Evolutionary conservation across 2,329 filamentous ascomycete species (phyloP), one percentile per base, ranked within the genome.

Genomic region (Diaporthe aspalathi): DNA sequence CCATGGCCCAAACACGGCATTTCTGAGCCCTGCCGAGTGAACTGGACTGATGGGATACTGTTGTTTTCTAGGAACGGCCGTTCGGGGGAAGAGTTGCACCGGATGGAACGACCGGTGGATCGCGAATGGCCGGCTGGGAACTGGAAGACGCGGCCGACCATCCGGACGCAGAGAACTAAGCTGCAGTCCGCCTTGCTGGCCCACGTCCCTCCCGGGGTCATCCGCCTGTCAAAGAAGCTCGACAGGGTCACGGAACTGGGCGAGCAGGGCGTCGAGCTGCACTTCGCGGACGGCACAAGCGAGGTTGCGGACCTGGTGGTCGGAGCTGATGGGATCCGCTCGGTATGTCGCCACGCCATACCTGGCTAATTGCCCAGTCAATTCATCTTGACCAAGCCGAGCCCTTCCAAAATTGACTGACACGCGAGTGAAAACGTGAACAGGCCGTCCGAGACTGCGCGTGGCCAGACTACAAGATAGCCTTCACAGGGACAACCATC

Each of bases 251-350:
- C 82, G 4, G 78, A 87, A 62, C 72, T 82, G 2, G 17, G 65
- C 60, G 52, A 40, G 8, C 76, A 75, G 0, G 84, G 83, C 5
- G 77, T 86, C 1, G 73, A 78, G 3, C 77, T 88, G 12, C 57
- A 70, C 0, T 89, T 90, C 70, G 79, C 83, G 16, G 86, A 89
- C 73, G 82, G 82, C 4, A 75, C 74, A 5, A 66, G 56, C 0
- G 81, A 81, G 2, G 76, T 80, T 20, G 81, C 81, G 3, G 85
- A 87, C 72, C 75, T 88, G 0, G 80, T 88, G 1, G 81, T 89
- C 2, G 87, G 86, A 0, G 86, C 84, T 5, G 85, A 89, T 74
- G 85, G 87, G 3, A 87, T 88, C 66, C 82, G 85, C 70, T 87
- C 85, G 5, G 83, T 85, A 74, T 45, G 78, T 63, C 32, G 14